phyloP scores from a whole-genome alignment of 257 asterid species.

The Solanum gracilifrons region DNA sequence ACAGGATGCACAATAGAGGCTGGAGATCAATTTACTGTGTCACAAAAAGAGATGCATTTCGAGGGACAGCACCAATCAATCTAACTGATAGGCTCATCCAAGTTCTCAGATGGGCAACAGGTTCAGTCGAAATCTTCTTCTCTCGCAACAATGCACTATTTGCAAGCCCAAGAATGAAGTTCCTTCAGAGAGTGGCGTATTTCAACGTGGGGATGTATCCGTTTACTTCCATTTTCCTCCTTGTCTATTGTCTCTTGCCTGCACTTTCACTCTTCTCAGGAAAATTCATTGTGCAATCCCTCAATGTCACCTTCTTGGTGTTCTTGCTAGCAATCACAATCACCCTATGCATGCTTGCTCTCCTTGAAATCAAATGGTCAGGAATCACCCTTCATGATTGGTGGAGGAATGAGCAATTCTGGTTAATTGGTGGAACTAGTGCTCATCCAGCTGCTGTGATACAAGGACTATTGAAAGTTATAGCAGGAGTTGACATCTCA shows the following conservation, averaged over 20 bases:
- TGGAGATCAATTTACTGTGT: conserved; percentile 88
- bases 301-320: conserved; percentile 49
- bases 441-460: conserved; percentile 88
- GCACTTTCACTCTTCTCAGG: conserved; percentile 88
- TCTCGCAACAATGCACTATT: conserved; percentile 75
- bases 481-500: conserved; percentile 77
- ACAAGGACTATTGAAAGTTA: conserved; percentile 75
- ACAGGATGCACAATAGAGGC: conserved; percentile 84
- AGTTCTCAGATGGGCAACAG: conserved; percentile 96
- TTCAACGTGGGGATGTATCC: conserved; percentile 90
- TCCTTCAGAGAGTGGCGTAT: conserved; percentile 72
- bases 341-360: conserved; percentile 58
- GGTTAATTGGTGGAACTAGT: conserved; percentile 93
- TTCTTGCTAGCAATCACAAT: conserved; percentile 50
- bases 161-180: conserved; percentile 75
- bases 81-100: conserved; percentile 74
- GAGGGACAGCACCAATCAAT: conserved; percentile 97
- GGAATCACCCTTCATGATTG: conserved; percentile 84
- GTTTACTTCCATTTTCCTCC: conserved; percentile 69
- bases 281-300: conserved; percentile 67
- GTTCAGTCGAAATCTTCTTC: conserved; percentile 89
- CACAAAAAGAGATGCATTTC: conserved; percentile 69
- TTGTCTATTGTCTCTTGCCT: conserved; percentile 71
- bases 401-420: conserved; percentile 96
- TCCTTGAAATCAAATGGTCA: conserved; percentile 83